Evolutionary conservation across 148 eudicot genomes (phyloP).

Genomic region (Camellia japonica): DNA sequence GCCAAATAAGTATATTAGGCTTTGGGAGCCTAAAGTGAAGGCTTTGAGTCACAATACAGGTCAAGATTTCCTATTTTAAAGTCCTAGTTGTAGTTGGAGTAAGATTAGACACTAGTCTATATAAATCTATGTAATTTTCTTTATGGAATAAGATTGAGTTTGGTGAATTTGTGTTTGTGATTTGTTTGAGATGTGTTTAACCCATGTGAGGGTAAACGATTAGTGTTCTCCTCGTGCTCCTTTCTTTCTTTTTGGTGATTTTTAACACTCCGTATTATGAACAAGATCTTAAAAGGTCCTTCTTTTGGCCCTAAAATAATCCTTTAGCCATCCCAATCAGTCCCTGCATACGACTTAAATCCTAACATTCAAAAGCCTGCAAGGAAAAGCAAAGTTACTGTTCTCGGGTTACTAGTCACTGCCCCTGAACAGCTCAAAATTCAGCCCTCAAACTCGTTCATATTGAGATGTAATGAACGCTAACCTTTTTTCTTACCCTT

Average conservation of each 20-base stretch:
- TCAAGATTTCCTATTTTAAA: background rate
- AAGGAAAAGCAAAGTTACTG: background rate
- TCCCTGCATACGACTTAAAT: background rate
- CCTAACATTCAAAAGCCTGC: background rate
- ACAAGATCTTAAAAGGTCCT: background rate
- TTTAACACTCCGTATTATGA: no score
- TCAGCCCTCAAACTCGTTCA: no score
- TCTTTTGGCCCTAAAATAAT: background rate
- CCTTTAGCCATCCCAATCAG: background rate
- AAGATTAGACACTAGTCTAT: conserved; percentile 3
- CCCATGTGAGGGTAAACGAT: background rate
- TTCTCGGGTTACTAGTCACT: background rate
- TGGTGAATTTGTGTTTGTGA: background rate
- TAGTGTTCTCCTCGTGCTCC: background rate
- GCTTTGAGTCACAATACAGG: no score
- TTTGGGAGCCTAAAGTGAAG: no score
- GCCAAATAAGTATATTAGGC: no score
- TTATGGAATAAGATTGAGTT: background rate
- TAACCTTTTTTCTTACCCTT: no score
- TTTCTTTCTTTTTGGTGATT: no score
- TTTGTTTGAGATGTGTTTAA: background rate
- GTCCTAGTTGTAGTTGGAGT: background rate
- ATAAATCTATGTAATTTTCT: background rate
- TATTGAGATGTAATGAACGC: no score
- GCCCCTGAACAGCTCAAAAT: no score